phyloP scores from a whole-genome alignment of 1,284 basidiomycete species.

The Tilletia setariae region DNA sequence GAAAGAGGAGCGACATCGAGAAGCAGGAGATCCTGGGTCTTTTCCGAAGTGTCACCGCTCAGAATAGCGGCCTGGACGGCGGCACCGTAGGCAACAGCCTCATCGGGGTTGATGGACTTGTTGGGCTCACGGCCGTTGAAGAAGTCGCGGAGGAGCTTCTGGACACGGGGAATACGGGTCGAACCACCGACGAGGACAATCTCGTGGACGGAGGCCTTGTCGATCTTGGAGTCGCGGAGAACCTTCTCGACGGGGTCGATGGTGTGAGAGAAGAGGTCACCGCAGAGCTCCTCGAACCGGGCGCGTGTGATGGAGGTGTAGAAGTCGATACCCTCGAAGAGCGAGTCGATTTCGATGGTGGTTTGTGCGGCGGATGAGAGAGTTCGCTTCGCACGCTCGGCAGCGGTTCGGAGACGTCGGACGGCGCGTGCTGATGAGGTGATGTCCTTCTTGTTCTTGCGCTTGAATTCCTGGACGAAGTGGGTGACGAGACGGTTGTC shows the following conservation, averaged over 20 bases:
- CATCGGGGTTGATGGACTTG: conserved; percentile 71
- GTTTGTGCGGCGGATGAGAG: conserved; percentile 97
- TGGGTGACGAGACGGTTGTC: conserved; percentile 94
- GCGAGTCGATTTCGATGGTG: conserved; percentile 96
- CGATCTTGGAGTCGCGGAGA: conserved; percentile 96
- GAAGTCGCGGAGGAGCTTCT: conserved; percentile 93
- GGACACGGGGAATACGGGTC: conserved; percentile 99
- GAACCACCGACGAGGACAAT: conserved; percentile 99
- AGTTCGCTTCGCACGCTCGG: conserved; percentile 98
- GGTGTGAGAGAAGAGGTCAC: conserved; percentile 87
- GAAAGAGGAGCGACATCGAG: not conserved
- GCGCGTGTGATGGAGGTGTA: conserved; percentile 64
- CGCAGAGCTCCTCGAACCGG: conserved; percentile 99
- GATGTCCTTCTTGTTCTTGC: conserved; percentile 89
- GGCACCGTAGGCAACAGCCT: conserved; percentile 57
- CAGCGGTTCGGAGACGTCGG: conserved; percentile 88
- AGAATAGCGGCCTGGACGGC: conserved; percentile 19
- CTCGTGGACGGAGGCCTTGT: conserved; percentile 94
- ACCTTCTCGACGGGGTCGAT: conserved; percentile 98
- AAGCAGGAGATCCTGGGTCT: not conserved
- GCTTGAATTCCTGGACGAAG: conserved; percentile 91
- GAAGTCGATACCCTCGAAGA: conserved; percentile 72
- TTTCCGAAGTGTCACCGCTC: not conserved
- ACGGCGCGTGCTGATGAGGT: conserved; percentile 90
- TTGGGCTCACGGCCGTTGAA: conserved; percentile 95